phyloP scores from a whole-genome alignment of 306 rosid genomes.

The Vicia villosa region DNA sequence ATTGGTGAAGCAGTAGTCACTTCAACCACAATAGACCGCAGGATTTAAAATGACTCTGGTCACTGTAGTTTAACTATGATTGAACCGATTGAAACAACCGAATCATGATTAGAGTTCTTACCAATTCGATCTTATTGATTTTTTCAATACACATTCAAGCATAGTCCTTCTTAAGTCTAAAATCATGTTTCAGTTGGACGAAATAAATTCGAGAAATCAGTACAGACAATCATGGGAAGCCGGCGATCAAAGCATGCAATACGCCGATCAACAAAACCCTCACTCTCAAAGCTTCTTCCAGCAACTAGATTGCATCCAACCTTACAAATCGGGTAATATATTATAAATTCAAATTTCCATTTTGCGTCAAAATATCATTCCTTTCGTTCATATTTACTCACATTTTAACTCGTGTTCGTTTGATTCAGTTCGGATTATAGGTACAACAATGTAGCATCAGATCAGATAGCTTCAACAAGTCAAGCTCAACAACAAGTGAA shows the following conservation, averaged over 20 bases:
- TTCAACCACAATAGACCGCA: no score
- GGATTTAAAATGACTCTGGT: no score
- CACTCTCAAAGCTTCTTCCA: conserved; percentile 79
- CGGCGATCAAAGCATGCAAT: conserved; percentile 65
- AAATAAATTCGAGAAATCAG: conserved; percentile 66
- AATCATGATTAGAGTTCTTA: no score
- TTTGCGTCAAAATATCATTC: not conserved
- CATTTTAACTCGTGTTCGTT: not conserved
- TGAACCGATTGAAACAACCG: no score
- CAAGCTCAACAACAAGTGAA: conserved; percentile 74
- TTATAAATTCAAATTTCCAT: not conserved
- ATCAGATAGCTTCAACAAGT: conserved; percentile 64
- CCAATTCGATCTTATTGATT: not conserved
- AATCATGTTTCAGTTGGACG: conserved; percentile 67
- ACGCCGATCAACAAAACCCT: conserved; percentile 58
- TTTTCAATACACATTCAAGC: not conserved
- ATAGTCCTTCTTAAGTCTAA: not conserved
- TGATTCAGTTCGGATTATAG: conserved; percentile 48
- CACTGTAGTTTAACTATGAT: no score
- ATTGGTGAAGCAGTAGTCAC: no score
- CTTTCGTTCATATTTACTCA: no score
- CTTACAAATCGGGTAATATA: conserved; percentile 78
- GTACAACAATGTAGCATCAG: conserved; percentile 56
- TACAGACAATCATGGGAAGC: conserved; percentile 74
- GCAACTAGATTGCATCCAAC: conserved; percentile 83